Conservation (phyloP, 2,329 filamentous ascomycete genomes). For the Clarireedia sp. region DNA sequence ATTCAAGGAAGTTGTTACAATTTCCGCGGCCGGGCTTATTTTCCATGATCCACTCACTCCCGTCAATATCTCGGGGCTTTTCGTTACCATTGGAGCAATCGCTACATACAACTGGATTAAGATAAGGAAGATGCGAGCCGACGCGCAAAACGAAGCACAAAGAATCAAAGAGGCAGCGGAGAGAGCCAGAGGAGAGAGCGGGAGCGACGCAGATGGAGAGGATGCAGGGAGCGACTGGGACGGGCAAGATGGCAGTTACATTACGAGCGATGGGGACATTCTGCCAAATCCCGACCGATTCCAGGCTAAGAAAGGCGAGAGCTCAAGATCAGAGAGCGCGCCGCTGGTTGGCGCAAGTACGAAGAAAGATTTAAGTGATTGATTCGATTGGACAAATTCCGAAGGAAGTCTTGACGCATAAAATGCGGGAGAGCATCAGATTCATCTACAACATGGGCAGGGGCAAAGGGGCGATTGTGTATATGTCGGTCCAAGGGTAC, state of each 20-base stretch:
- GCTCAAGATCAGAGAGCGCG: neutral
- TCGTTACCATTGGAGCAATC: constrained; percentile 86
- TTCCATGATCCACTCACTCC: constrained; percentile 83
- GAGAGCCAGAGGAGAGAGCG: constrained; percentile 13
- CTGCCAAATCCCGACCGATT: constrained; percentile 15
- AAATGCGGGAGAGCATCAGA: no score
- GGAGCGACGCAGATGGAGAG: constrained; percentile 20
- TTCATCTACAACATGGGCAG: no score
- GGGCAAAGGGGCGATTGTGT: neutral
- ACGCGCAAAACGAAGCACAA: constrained; percentile 53
- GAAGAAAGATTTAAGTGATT: constrained; percentile 9
- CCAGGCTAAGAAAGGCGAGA: constrained; percentile 5
- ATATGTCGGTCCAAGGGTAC: neutral
- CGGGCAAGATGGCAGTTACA: constrained; percentile 17
- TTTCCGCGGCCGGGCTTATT: constrained; percentile 75
- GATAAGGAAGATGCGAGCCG: constrained; percentile 76
- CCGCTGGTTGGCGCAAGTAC: neutral
- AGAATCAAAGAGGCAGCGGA: constrained; percentile 11
- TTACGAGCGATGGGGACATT: constrained; percentile 27
- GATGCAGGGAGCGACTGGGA: constrained; percentile 23
- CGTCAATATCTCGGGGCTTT: constrained; percentile 77
- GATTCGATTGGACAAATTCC: neutral
- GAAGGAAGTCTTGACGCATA: no score
- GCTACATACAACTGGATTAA: constrained; percentile 92
- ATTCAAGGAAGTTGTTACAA: constrained; percentile 98